Evolutionary conservation across 2,329 filamentous ascomycete genomes (phyloP), one percentile per base, ranked within the genome.

Genomic region (Falciphora oryzae): DNA sequence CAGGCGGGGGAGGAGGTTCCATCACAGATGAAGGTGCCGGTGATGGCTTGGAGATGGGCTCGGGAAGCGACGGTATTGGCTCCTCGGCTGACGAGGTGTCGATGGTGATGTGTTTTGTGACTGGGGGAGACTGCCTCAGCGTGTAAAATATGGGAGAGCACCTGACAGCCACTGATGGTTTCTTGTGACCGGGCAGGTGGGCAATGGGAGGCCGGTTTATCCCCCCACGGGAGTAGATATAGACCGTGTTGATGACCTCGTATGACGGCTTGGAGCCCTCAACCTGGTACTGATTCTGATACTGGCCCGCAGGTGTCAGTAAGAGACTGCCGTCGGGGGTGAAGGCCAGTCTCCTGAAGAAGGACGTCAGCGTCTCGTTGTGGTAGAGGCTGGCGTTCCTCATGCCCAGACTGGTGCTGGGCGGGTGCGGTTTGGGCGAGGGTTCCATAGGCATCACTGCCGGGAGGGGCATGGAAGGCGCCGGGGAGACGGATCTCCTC

Each of bases 201-300:
- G 94, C 93, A 65, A 98, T 90, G 2, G 95, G 95, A 1, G 95
- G 93, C 75, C 96, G 97, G 78, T 97, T 98, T 73, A 99, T 92
- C 29, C 95, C 95, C 35, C 93, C 95, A 70, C 95, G 85, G 0
- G 94, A 97, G 76, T 99, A 99, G 64, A 99, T 95, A 77, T 99
- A 99, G 28, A 99, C 96, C 0, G 95, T 99, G 73, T 99, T 99
- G 71, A 91, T 93, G 63, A 97, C 85, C 69, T 99, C 94, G 70
- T 95, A 94, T 0, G 84, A 84, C 0, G 87, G 83, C 75, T 93
- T 96, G 2, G 82, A 78, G 61, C 85, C 85, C 28, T 88, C 80
- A 1, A 74, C 69, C 61, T 87, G 85, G 69, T 92, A 86, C 62
- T 92, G 86, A 2, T 89, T 90, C 74, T 97, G 96, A 77, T 95